phyloP scores from a whole-genome alignment of 257 asterid species.

The Cynanchum wilfordii region DNA sequence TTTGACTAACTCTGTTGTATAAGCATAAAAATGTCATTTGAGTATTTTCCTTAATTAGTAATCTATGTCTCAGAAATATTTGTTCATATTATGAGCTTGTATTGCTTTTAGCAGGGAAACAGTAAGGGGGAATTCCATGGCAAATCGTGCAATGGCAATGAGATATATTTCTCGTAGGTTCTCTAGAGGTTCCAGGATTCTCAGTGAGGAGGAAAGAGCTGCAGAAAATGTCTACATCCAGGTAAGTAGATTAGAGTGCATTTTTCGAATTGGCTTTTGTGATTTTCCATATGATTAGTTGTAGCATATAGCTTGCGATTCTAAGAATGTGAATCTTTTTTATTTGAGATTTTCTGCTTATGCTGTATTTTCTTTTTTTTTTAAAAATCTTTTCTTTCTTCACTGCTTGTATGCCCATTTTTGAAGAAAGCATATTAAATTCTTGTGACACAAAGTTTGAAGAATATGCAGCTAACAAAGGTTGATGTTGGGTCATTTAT shows the following conservation, averaged over 20 bases:
- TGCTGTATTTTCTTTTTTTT: background rate
- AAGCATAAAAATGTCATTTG: background rate
- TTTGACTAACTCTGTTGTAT: background rate
- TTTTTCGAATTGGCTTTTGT: background rate
- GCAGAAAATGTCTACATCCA: slow-evolving; percentile 93
- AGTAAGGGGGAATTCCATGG: slow-evolving; percentile 38
- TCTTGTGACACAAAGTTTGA: background rate
- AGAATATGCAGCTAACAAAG: background rate
- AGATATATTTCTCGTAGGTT: slow-evolving; percentile 71
- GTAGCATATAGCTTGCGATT: slow-evolving; percentile 13
- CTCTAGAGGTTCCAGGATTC: slow-evolving; percentile 66
- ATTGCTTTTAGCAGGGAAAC: background rate
- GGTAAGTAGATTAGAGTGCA: slow-evolving; percentile 31
- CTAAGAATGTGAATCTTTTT: background rate
- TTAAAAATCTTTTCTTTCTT: background rate
- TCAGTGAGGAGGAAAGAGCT: slow-evolving; percentile 96
- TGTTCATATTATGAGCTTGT: background rate
- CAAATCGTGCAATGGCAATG: slow-evolving; percentile 52
- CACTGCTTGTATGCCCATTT: background rate
- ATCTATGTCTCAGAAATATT: no score
- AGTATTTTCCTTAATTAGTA: background rate
- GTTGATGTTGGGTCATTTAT: background rate
- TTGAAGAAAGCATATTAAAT: background rate
- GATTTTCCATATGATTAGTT: background rate
- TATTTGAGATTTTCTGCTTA: background rate